phyloP scores from a whole-genome alignment of 163 green algal species.

The Scenedesmus sp. region DNA sequence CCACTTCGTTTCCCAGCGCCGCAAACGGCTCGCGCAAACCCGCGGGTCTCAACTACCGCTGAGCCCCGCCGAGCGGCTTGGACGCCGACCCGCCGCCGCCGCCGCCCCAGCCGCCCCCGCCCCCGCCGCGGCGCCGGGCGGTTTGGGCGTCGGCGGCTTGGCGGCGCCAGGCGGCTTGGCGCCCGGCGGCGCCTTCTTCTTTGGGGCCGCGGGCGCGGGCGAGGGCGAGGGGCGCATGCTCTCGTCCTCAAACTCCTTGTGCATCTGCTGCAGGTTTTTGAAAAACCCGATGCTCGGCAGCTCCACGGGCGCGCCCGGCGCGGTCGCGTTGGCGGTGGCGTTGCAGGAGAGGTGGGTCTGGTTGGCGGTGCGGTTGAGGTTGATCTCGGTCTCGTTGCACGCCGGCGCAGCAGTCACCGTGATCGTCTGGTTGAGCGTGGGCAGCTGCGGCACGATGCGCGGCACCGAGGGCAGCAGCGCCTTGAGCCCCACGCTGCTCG shows the following conservation, averaged over 20 bases:
- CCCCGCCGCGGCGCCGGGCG: too few relatives aligned
- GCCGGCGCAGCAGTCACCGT: background rate
- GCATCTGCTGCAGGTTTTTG: constrained; percentile 5
- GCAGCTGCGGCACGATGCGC: constrained; percentile 26
- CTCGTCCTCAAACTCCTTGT: background rate
- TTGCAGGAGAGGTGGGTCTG: constrained; percentile 21
- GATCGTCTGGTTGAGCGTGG: constrained; percentile 29
- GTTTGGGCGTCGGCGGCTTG: too few relatives aligned
- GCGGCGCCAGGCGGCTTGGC: too few relatives aligned
- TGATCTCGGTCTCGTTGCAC: constrained; percentile 39
- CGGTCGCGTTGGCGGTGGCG: constrained; percentile 10
- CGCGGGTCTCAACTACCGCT: too few relatives aligned
- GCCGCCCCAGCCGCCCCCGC: too few relatives aligned
- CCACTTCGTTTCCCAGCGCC: too few relatives aligned
- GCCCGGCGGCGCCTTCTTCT: too few relatives aligned
- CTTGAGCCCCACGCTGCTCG: constrained; percentile 28
- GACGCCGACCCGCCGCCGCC: too few relatives aligned
- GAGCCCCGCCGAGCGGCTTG: too few relatives aligned
- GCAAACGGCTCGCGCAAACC: too few relatives aligned
- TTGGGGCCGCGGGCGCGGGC: background rate
- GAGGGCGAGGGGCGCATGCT: background rate
- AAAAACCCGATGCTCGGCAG: constrained; percentile 28
- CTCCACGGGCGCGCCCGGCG: background rate
- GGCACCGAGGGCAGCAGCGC: constrained; percentile 30
- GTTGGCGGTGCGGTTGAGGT: constrained; percentile 24